A percentile compares a stretch with the other conserved stretches of the same genome.
Evolutionary conservation across 108 stramenopile species (phyloP).

Genomic region (Fragilaria crotonensis): DNA sequence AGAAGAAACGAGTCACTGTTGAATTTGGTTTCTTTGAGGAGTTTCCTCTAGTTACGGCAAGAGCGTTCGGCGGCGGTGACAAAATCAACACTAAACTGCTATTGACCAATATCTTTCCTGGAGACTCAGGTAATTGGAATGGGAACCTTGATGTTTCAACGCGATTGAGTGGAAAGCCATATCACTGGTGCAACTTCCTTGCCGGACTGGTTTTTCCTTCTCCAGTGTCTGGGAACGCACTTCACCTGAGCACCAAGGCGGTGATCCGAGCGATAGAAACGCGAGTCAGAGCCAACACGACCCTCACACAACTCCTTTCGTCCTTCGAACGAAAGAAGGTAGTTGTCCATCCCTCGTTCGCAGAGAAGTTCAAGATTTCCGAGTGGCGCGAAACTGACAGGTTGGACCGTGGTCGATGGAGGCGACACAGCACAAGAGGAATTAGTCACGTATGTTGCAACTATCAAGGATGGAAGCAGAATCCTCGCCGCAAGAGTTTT

Average conservation of each 20-base stretch:
- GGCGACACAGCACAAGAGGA: neutral
- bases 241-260: constrained; percentile 38
- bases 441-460: constrained; percentile 25
- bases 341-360: constrained; percentile 28
- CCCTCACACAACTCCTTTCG: constrained; percentile 36
- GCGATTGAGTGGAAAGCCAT: constrained; percentile 30
- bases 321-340: constrained; percentile 23
- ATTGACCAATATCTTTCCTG: constrained; percentile 31
- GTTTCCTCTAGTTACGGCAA: constrained; percentile 6
- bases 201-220: constrained; percentile 49
- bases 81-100: constrained; percentile 12
- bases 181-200: constrained; percentile 78
- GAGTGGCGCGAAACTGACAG: constrained; percentile 22
- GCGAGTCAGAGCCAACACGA: constrained; percentile 46
- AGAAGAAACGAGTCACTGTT: constrained; percentile 17
- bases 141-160: neutral
- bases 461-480: constrained; percentile 29
- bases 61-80: neutral
- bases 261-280: constrained; percentile 42
- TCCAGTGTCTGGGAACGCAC: neutral
- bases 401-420: constrained; percentile 20
- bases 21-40: constrained; percentile 18
- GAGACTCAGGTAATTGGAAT: constrained; percentile 9
- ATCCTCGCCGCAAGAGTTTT: constrained; percentile 36
- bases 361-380: constrained; percentile 11